Evolutionary conservation across 2,329 filamentous ascomycete genomes (phyloP).

Genomic region (Cadophora malorum): DNA sequence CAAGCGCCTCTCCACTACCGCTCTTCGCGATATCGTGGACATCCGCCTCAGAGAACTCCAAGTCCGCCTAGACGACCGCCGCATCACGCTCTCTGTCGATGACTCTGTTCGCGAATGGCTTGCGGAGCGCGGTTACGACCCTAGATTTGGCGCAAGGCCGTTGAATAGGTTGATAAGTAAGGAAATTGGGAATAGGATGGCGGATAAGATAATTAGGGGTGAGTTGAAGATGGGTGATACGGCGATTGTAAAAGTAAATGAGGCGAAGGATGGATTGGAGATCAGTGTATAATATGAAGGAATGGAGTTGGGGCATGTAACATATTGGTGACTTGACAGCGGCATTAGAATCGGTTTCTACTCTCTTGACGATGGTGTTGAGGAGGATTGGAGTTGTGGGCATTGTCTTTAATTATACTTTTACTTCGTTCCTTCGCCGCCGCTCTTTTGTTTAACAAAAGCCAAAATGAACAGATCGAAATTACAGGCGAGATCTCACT

Average conservation of each 20-base stretch:
- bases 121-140: conserved; percentile 87
- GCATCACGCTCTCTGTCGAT: conserved; percentile 77
- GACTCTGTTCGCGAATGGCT: conserved; percentile 83
- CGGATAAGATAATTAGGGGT: conserved; percentile 90
- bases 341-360: not conserved
- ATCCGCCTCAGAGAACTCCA: conserved; percentile 89
- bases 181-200: conserved; percentile 86
- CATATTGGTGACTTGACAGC: not conserved
- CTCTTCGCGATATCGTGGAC: conserved; percentile 90
- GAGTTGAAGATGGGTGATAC: conserved; percentile 77
- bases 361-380: conserved; percentile 1
- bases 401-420: not conserved
- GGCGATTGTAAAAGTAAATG: conserved; percentile 72
- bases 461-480: not conserved
- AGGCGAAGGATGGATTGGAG: conserved; percentile 62
- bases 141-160: conserved; percentile 87
- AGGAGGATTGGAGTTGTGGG: not conserved
- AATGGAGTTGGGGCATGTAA: not conserved
- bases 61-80: conserved; percentile 79
- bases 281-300: conserved; percentile 16
- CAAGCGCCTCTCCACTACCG: conserved; percentile 78
- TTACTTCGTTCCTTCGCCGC: not conserved
- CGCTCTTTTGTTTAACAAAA: not conserved
- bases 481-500: too few species aligned
- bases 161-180: conserved; percentile 90